Evolutionary conservation across 1,284 basidiomycete species (phyloP), one percentile per base, ranked within the genome.

Genomic region (Moesziomyces antarcticus): DNA sequence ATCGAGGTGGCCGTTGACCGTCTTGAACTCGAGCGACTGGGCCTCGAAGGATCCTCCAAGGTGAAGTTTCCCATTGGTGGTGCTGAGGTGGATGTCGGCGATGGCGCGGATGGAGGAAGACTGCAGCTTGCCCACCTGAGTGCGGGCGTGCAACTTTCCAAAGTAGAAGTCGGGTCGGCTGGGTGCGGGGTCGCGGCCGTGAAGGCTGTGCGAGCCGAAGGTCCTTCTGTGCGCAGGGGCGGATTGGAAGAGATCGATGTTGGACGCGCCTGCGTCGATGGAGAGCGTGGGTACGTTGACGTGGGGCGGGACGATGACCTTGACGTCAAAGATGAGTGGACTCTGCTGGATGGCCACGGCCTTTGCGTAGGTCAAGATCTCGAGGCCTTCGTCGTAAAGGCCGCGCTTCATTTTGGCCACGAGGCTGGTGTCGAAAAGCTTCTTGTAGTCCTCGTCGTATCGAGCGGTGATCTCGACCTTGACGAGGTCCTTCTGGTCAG

Each of bases 401-500:
- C 73, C 75, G 3, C 71, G 71, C 51, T 75, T 68, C 56, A 78
- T 69, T 52, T 77, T 78, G 21, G 72, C 76, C 5, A 80, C 77
- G 1, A 75, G 56, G 37, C 72, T 71, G 18, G 56, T 66, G 21
- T 74, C 63, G 13, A 78, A 62, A 6, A 80, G 63, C 16, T 73
- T 63, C 40, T 66, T 69, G 42, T 71, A 77, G 1, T 60, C 59
- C 30, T 73, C 43, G 44, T 77, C 77, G 61, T 78, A 78, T 24
- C 56, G 65, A 9, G 69, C 78, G 14, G 73, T 78, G 42, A 80
- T 64, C 27, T 80, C 69, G 14, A 80, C 72, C 45, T 70, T 62
- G 56, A 80, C 66, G 20, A 73, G 56, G 18, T 64, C 66, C 52
- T 71, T 69, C 41, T 70, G 56, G 8, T 27, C 56, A 10, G 52